These are phyloP conservation scores for Eucalyptus paniculata DNA, from an alignment of 345 rosid species.

Conservation along the genomic window DNA sequence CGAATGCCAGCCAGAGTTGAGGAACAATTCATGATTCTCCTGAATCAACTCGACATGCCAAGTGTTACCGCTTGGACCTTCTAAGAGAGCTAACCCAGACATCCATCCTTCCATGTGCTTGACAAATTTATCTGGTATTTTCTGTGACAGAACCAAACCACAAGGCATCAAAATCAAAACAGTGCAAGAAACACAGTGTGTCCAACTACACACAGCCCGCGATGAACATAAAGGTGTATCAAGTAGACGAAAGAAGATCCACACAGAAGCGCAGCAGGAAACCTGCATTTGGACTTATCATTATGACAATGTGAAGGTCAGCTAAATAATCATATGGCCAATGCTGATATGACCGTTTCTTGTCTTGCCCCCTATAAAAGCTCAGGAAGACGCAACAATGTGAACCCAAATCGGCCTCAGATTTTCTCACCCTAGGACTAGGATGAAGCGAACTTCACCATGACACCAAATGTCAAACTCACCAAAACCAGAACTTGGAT, in stretches of 20 bases:
- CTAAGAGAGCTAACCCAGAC: constrained; percentile 22
- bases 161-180: background rate
- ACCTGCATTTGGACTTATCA: background rate
- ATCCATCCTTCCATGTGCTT: constrained; percentile 23
- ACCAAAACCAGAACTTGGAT: background rate
- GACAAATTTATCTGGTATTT: constrained; percentile 24
- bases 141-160: constrained; percentile 12
- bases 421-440: background rate
- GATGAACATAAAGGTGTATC: background rate
- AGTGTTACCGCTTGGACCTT: constrained; percentile 41
- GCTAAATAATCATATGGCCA: background rate
- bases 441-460: background rate
- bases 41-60: constrained; percentile 30
- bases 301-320: background rate
- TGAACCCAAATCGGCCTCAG: background rate
- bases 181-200: background rate
- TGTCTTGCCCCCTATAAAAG: background rate
- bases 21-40: constrained; percentile 9
- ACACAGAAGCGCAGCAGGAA: background rate
- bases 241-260: background rate
- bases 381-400: background rate
- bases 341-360: background rate
- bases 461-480: background rate
- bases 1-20: constrained; percentile 32
- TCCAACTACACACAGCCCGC: background rate